Conservation (phyloP, 2,329 filamentous ascomycete species). For the Ramularia collo-cygni region DNA sequence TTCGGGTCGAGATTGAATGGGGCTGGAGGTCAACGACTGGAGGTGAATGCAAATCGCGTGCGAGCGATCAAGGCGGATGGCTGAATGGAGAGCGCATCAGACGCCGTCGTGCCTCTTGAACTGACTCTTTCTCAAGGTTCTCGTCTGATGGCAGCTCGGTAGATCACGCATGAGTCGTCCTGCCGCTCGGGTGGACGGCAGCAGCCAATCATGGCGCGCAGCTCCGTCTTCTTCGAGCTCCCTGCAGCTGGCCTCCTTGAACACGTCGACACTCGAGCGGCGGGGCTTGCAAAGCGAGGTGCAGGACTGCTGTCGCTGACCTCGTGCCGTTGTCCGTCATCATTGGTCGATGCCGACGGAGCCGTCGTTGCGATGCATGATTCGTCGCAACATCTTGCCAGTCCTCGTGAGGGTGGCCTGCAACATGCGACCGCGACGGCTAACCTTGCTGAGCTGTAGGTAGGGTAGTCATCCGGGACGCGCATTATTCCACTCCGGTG, state of each 20-base stretch:
- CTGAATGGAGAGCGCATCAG: constrained; percentile 2
- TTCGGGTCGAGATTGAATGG: background rate
- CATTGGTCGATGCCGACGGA: background rate
- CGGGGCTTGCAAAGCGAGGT: background rate
- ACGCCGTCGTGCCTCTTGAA: background rate
- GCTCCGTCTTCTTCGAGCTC: background rate
- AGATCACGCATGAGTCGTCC: background rate
- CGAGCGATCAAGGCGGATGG: constrained; percentile 2
- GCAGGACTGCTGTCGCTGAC: background rate
- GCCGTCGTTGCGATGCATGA: background rate
- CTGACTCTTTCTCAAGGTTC: background rate
- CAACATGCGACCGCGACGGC: too few relatives aligned
- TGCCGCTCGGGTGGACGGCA: constrained; percentile 1
- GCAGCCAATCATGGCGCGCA: constrained; percentile 1
- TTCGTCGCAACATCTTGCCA: background rate
- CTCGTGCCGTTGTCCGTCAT: background rate
- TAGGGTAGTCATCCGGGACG: too few relatives aligned
- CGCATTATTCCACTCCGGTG: background rate
- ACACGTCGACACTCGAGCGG: background rate
- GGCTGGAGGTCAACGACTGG: background rate
- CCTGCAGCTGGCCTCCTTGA: background rate
- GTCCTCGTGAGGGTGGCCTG: too few relatives aligned
- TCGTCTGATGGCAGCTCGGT: constrained; percentile 3
- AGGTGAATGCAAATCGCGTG: constrained; percentile 3
- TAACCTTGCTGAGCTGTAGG: too few relatives aligned